Evolutionary conservation across 2,329 filamentous ascomycete species (phyloP), one percentile per base, ranked within the genome.

Genomic region (Lasiodiplodia sp.): DNA sequence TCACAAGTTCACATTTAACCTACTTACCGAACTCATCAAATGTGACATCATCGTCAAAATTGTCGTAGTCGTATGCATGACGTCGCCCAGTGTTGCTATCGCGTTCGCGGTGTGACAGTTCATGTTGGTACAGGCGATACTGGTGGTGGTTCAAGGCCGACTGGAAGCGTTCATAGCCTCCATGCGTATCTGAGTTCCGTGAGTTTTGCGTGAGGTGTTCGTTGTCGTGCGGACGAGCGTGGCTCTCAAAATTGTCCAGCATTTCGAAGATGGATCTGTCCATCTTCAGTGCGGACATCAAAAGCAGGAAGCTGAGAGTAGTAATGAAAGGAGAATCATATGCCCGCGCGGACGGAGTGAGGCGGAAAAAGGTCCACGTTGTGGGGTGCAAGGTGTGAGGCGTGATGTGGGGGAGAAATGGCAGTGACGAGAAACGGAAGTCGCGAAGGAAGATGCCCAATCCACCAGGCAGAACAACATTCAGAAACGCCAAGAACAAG

Each of bases 201-300:
- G 51, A 40, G 18, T 12, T 11, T 14, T 63, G 66, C n/a, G 23
- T 55, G 49, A 23, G 23, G 52, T 63, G 23, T 6, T 18, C 38
- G 31, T 23, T 44, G 66, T 52, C 44, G 11, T 40, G 25, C 8
- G 25, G 25, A 14, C 18, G 51, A 40, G n/a, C 37, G n/a, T 56
- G 47, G 38, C 6, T 49, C 21, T 64, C 56, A 14, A 64, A 21
- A 6, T 47, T n/a, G 37, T 68, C 65, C 31, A 69, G 57, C 23
- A 70, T 49, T n/a, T 68, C 68, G 38, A 70, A 67, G n/a, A 71
- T 28, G 21, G 62, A 66, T 7, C 60, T n/a, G 58, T 51, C 53
- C 44, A 58, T 58, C 7, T 67, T 52, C 44, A 67, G 23, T 11
- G n/a, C 21, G 10, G 21, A 25, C 49, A 25, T 37, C 23, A 12